phyloP scores from a whole-genome alignment of 2,329 filamentous ascomycete genomes.

The Daldinia sp. region DNA sequence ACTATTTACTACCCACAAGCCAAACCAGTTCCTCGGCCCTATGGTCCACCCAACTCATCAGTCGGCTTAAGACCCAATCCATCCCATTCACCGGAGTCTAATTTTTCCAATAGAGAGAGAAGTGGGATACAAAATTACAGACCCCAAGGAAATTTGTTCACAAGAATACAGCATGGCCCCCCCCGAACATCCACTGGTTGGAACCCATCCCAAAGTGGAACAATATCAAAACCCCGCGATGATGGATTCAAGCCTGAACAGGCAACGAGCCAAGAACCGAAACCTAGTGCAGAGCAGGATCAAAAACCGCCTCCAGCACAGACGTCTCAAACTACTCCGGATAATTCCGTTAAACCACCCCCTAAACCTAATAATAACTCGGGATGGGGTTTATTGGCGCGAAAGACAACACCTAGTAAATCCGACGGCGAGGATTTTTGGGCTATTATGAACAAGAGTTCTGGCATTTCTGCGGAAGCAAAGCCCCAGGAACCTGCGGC shows the following conservation, averaged over 20 bases:
- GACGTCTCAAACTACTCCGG: not conserved
- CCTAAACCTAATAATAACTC: not conserved
- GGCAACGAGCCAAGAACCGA: not conserved
- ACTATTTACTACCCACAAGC: not conserved
- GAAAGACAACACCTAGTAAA: constrained; percentile 24
- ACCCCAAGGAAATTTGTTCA: not conserved
- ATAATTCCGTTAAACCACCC: not conserved
- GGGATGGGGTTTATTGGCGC: constrained; percentile 33
- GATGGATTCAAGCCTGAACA: not conserved
- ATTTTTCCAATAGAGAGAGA: not conserved
- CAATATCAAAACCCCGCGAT: not conserved
- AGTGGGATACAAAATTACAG: not conserved
- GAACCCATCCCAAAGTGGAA: not conserved
- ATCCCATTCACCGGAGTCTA: not conserved
- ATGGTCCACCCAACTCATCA: not conserved
- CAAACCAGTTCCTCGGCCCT: not conserved
- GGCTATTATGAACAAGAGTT: constrained; percentile 15
- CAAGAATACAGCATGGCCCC: not conserved
- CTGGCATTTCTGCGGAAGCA: not conserved
- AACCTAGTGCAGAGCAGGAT: not conserved
- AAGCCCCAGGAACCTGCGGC: not conserved
- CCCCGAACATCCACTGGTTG: not conserved
- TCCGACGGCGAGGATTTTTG: constrained; percentile 35
- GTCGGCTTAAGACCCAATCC: not conserved
- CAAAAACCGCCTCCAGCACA: not conserved